These are phyloP conservation scores for Pestalotiopsis fici DNA, from an alignment of 2,329 filamentous ascomycete species.

Conservation along the genomic window DNA sequence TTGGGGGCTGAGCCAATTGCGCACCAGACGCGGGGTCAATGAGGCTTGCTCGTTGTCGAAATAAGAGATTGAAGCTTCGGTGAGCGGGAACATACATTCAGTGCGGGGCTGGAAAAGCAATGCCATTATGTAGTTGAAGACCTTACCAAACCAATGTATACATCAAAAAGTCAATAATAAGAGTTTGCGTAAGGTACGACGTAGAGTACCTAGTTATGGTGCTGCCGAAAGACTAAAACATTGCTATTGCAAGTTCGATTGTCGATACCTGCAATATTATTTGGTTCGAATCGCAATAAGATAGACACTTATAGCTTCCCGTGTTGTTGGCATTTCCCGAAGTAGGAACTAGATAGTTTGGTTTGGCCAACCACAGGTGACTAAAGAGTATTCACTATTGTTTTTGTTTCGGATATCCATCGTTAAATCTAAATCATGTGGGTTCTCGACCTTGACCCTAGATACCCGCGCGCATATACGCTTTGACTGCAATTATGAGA, in stretches of 20 bases:
- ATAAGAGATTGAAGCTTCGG: too few species aligned
- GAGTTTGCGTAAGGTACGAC: too few species aligned
- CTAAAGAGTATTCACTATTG: neutral
- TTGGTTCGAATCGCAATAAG: neutral
- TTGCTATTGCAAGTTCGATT: neutral
- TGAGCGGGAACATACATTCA: too few species aligned
- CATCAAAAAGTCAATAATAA: too few species aligned
- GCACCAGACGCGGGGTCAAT: too few species aligned
- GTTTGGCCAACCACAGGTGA: neutral
- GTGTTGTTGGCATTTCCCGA: neutral
- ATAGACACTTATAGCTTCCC: neutral
- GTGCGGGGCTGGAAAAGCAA: too few species aligned
- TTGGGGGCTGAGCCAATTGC: too few species aligned
- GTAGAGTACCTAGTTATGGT: too few species aligned
- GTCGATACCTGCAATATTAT: neutral
- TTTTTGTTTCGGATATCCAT: neutral
- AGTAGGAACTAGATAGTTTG: neutral
- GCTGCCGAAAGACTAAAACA: too few species aligned
- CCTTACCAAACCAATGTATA: too few species aligned
- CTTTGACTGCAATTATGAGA: neutral
- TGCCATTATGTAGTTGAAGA: too few species aligned
- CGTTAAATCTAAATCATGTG: neutral
- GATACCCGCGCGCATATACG: neutral
- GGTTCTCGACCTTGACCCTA: neutral
- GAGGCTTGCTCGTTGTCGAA: too few species aligned